Evolutionary conservation across 1,284 basidiomycete species (phyloP).

Genomic region (Wolfiporia cocos): DNA sequence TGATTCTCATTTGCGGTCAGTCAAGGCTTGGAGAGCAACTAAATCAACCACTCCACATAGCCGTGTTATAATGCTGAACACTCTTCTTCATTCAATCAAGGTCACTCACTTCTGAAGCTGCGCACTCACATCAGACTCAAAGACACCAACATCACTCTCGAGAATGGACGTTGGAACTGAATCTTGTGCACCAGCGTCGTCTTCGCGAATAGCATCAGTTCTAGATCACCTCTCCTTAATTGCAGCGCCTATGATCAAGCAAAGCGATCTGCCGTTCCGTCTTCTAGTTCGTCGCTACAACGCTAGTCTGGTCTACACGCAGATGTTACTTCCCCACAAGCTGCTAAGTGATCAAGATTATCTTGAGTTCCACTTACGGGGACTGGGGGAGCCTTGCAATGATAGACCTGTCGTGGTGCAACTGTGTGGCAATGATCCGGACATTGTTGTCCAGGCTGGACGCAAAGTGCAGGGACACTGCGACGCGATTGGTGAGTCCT

Average conservation of each 20-base stretch:
- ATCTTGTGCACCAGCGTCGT: too few relatives aligned
- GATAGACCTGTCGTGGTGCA: slow-evolving; percentile 60
- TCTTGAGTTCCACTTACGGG: slow-evolving; percentile 40
- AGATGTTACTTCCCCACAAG: slow-evolving; percentile 60
- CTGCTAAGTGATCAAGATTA: slow-evolving; percentile 57
- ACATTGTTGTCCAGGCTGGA: slow-evolving; percentile 51
- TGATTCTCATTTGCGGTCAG: too few relatives aligned
- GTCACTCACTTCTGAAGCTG: too few relatives aligned
- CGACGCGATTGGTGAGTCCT: slow-evolving; percentile 54
- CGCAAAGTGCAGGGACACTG: slow-evolving; percentile 49
- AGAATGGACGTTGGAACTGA: too few relatives aligned
- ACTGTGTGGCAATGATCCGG: slow-evolving; percentile 62
- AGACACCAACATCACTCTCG: too few relatives aligned
- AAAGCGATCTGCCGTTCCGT: slow-evolving; percentile 69
- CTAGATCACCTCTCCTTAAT: too few relatives aligned
- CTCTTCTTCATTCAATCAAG: too few relatives aligned
- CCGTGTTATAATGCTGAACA: too few relatives aligned
- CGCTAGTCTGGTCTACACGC: slow-evolving; percentile 60
- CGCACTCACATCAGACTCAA: too few relatives aligned
- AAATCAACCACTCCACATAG: too few relatives aligned
- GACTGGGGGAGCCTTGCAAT: slow-evolving; percentile 8
- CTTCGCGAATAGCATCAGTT: too few relatives aligned
- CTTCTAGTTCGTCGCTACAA: slow-evolving; percentile 51
- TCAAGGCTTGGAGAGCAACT: too few relatives aligned
- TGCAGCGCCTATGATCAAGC: slow-evolving; percentile 65